Evolutionary conservation across 2,329 filamentous ascomycete species (phyloP), one percentile per base, ranked within the genome.

Genomic region (Sporothrix globosa): DNA sequence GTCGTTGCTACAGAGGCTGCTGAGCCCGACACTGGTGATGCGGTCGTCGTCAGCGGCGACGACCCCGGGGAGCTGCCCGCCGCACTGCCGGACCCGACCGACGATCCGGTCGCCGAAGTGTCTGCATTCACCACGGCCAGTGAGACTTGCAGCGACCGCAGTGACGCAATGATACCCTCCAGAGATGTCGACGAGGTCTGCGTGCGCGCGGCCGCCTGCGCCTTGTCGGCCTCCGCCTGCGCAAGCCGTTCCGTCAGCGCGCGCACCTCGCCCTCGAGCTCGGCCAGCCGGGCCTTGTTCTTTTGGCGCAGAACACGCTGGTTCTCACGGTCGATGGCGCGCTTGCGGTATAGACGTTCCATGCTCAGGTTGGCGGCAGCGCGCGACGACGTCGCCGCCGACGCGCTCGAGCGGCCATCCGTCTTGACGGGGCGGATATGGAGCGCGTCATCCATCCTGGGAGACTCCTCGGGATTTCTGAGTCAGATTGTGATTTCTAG

Each of bases 301-400:
- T 72, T 72, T 21, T 72, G 71, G 7, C 71, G 67, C 27, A 71
- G 58, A 19, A 71, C 67, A 11, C 71, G 70, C 58, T 73, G 69
- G 63, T 73, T 73, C 41, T 71, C 71, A 14, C 71, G 71, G 68
- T 73, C 71, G 10, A 71, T 73, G 9, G 71, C 71, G 24, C 71
- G 69, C 52, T 73, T 73, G 39, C 71, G 61, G 61, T 71, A 71
- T 30, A 73, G 69, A 19, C 68, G 67, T 56, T 73, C 71, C 41
- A 71, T 58, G 65, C 67, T 70, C 34, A 73, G 50, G 58, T 71
- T 71, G 63, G 69, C 71, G 14, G 70, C 71, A 3, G 71, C 71
- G 17, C 71, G 69, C 63, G 71, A 67, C 30, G 68, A 70, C 50
- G 70, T 67, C 30, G 67, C 44, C 48, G 69, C 44, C 21, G 65